These are phyloP conservation scores for Fraxinus angustifolia DNA, from an alignment of 305 asterid genomes.

Conservation along the genomic window DNA sequence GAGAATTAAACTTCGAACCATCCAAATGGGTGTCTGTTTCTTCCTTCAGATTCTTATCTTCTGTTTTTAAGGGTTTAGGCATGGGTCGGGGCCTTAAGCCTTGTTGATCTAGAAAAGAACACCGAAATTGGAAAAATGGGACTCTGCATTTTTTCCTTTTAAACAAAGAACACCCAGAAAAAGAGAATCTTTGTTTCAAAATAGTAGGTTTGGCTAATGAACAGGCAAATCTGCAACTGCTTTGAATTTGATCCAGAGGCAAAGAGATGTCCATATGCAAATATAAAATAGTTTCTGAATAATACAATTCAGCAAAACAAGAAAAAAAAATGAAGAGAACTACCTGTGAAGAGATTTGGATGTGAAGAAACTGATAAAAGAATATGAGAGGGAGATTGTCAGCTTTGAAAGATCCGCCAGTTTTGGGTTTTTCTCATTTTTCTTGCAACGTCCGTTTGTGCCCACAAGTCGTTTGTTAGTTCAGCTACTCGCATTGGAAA, in stretches of 20 bases:
- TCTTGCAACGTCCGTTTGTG: background rate
- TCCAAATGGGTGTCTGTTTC: conserved; percentile 18
- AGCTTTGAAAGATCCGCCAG: conserved; percentile 45
- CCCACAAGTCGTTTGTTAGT: conserved; percentile 7
- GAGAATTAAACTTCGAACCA: conserved; percentile 30
- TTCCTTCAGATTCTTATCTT: conserved; percentile 16
- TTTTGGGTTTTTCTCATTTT: background rate
- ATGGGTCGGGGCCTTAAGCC: conserved; percentile 53
- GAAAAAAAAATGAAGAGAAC: conserved; percentile 2
- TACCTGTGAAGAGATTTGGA: conserved; percentile 10
- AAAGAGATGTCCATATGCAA: conserved; percentile 44
- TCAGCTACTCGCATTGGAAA: conserved; percentile 14
- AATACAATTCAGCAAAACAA: conserved; percentile 10
- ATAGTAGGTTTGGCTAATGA: conserved; percentile 29
- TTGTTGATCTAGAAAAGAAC: conserved; percentile 39
- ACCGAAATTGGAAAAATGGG: conserved; percentile 30
- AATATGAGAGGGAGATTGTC: background rate
- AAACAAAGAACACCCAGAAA: conserved; percentile 27
- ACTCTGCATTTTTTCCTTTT: conserved; percentile 27
- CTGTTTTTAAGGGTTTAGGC: conserved; percentile 31
- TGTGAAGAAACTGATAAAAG: background rate
- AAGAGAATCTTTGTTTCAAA: conserved; percentile 24
- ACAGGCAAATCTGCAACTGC: conserved; percentile 39
- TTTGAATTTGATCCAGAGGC: conserved; percentile 47
- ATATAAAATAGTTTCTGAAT: conserved; percentile 2